Percentiles rank a stretch among this genome's conserved stretches.
These are phyloP conservation scores for Aspergillus sp. DNA, from an alignment of 2,329 filamentous ascomycete species.

Conservation along the genomic window DNA sequence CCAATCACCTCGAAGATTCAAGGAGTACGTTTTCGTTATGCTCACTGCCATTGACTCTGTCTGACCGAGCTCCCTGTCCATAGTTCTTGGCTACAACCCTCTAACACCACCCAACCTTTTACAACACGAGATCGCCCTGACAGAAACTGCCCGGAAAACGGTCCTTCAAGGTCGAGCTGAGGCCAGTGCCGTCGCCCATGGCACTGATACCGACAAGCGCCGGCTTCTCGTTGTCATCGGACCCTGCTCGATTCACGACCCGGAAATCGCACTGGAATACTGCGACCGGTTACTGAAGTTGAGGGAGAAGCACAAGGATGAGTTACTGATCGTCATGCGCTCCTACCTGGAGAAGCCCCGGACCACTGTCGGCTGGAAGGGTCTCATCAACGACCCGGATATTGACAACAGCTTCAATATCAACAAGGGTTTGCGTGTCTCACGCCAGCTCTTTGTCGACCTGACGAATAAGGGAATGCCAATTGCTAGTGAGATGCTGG, in stretches of 20 bases:
- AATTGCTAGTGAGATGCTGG: slow-evolving; percentile 94
- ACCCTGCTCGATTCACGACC: slow-evolving; percentile 97
- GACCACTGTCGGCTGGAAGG: slow-evolving; percentile 98
- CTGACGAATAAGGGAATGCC: slow-evolving; percentile 92
- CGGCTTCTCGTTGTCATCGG: slow-evolving; percentile 79
- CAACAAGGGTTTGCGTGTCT: slow-evolving; percentile 89
- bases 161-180: slow-evolving; percentile 62
- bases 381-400: slow-evolving; percentile 96
- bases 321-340: slow-evolving; percentile 94
- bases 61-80: slow-evolving; percentile 6
- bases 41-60: not conserved
- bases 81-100: slow-evolving; percentile 87
- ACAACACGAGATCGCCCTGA: slow-evolving; percentile 78
- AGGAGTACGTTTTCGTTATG: slow-evolving; percentile 61
- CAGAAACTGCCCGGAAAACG: slow-evolving; percentile 47
- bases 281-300: slow-evolving; percentile 77
- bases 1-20: slow-evolving; percentile 74
- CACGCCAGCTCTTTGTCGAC: slow-evolving; percentile 89
- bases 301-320: slow-evolving; percentile 84
- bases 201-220: slow-evolving; percentile 53
- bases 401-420: slow-evolving; percentile 99
- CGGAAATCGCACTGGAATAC: slow-evolving; percentile 86
- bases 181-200: slow-evolving; percentile 61
- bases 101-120: slow-evolving; percentile 91
- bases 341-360: slow-evolving; percentile 98